Conservation (phyloP, 78 protist species). For the Guillardia theta region DNA sequence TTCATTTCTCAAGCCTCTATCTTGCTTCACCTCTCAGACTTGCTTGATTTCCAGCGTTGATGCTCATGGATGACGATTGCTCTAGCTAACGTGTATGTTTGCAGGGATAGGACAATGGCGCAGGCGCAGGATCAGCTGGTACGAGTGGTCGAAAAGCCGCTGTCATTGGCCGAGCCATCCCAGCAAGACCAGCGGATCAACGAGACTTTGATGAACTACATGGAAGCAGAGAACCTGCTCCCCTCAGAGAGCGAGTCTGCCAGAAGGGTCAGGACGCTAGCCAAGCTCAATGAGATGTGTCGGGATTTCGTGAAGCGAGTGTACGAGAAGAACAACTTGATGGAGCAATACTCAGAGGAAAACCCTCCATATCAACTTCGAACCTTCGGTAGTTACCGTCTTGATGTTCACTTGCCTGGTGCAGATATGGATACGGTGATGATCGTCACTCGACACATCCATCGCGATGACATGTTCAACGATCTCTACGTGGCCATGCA, state of each 20-base stretch:
- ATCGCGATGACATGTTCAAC: not conserved
- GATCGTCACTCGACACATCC: not conserved
- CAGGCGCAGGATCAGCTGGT: too few relatives aligned
- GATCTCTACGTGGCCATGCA: not conserved
- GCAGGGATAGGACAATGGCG: too few relatives aligned
- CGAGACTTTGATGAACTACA: not conserved
- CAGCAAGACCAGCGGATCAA: not conserved
- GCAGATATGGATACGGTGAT: constrained; percentile 21
- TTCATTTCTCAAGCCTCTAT: too few relatives aligned
- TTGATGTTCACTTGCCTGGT: constrained; percentile 32
- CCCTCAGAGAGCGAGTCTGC: not conserved
- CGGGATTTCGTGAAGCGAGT: not conserved
- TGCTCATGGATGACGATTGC: too few relatives aligned
- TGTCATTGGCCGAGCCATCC: not conserved
- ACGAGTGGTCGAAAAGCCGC: not conserved
- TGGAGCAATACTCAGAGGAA: not conserved
- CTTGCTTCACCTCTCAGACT: too few relatives aligned
- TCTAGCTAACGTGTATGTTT: too few relatives aligned
- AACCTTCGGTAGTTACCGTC: not conserved
- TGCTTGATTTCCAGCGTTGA: too few relatives aligned
- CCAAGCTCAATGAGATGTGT: not conserved
- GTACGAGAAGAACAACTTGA: not conserved
- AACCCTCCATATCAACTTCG: not conserved
- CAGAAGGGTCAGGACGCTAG: not conserved
- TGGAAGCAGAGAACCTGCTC: not conserved